These are phyloP conservation scores for Leucaena leucocephala DNA, from an alignment of 306 rosid genomes.

Conservation along the genomic window DNA sequence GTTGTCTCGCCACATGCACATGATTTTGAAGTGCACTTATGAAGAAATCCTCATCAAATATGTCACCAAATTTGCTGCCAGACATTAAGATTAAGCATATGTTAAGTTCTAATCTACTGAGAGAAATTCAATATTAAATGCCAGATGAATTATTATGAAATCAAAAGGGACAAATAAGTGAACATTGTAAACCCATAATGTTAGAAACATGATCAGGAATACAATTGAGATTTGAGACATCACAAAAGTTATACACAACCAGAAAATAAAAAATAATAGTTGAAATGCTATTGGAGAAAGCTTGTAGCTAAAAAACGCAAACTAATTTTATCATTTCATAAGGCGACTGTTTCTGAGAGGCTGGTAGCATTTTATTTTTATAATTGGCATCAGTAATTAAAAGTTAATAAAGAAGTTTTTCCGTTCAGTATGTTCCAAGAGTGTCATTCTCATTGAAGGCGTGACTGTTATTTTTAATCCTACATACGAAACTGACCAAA, in stretches of 20 bases:
- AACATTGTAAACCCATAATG: neutral
- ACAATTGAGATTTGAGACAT: constrained; percentile 20
- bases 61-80: constrained; percentile 83
- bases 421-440: constrained; percentile 18
- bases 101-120: constrained; percentile 27
- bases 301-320: constrained; percentile 20
- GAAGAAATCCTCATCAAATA: constrained; percentile 92
- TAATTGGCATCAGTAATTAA: neutral
- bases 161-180: constrained; percentile 10
- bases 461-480: constrained; percentile 13
- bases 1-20: constrained; percentile 79
- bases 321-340: constrained; percentile 21
- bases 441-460: constrained; percentile 19
- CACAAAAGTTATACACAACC: constrained; percentile 18
- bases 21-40: constrained; percentile 63
- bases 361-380: neutral
- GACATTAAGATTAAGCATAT: constrained; percentile 32
- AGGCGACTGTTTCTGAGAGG: constrained; percentile 18
- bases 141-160: constrained; percentile 4
- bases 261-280: neutral
- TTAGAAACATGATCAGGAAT: constrained; percentile 25
- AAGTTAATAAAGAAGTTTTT: constrained; percentile 17
- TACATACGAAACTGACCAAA: constrained; percentile 5
- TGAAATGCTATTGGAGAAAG: constrained; percentile 22
- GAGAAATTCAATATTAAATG: neutral